Base-by-base conservation (phyloP, 495 filamentous ascomycete genomes). In the Pseudomonodictys pantanalensis region DNA sequence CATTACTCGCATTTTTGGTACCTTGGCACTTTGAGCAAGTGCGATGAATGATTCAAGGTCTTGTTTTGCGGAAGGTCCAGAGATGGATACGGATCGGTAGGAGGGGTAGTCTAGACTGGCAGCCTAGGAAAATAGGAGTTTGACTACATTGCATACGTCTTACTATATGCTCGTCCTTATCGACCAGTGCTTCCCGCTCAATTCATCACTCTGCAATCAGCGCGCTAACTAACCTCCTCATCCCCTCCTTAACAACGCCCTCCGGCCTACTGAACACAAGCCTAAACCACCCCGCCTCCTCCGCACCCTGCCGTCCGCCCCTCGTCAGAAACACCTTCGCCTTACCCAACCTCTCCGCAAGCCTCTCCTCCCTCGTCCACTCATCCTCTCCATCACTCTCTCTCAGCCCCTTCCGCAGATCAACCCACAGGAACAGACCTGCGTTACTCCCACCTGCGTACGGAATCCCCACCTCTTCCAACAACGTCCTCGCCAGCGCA, bases 221-320 rank as follows among this genome's bases (percentile, higher is more conserved):
- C 3, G 38, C 38, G 5, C 38, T 3, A 3, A 41, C 4, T 18
- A 70, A 75, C 69, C 79, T 78, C 62, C 59, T 59, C 54, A 83
- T 60, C 9, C 77, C 80, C 56, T 76, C 73, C 26, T 56, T 66
- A 26, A 82, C 47, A 45, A 66, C 60, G 9, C 64, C 54, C 41
- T 73, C 63, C 9, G 69, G 64, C 51, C 77, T 71, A 5, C 75
- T 70, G 56, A 81, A 81, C 8, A 83, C 72, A 29, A 83, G 61
- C 10, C 81, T 68, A 57, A 80, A 83, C 70, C 73, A 79, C 0
- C 79, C 81, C 23, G 74, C 69, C 47, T 69, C 68, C 56, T 78
- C 78, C 0, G 77, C 73, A 23, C 70, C 69, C 60, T 79, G 77
- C 24, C 67, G 46, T 11, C 64, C 63, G 1, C 78, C 79, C 42